Base-by-base conservation (phyloP, 2,329 filamentous ascomycete species). In the Aspergillus ruber region DNA sequence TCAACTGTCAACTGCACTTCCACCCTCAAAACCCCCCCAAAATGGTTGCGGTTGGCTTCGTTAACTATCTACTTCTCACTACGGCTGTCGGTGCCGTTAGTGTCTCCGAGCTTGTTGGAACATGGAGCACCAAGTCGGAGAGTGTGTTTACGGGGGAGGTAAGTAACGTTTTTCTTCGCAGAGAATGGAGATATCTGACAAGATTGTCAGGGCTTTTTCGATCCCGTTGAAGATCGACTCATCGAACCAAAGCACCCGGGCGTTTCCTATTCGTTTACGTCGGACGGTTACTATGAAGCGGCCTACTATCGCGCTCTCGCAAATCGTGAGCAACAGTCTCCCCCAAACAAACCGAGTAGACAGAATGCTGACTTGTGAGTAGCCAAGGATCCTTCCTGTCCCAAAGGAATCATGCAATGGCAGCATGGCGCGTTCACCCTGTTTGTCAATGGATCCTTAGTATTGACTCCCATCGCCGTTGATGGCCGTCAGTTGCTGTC, bases 221-320 rank as follows among this genome's bases (percentile, higher is more conserved):
- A 88, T 66, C 81, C 83, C 3, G 69, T 81, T 44, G 76, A 80
- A 47, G 85, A 88, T 57, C 72, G 72, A 52, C 74, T 88, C 51
- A 79, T 80, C 55, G 85, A 88, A 65, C 85, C 85, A 13, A 71
- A 69, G 6, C 73, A 81, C 52, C 80, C 84, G 0, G 85, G 85
- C 20, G 85, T 86, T 54, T 86, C 84, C 13, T 88, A 86, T 69
- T 88, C 85, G 9, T 88, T 88, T 66, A 83, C 82, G 3, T 72
- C 68, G 36, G 80, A 86, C 61, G 84, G 84, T 18, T 74, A 76
- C 65, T 88, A 77, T 60, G 85, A 88, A 67, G 77, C 82, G 58
- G 83, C 85, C 12, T 82, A 84, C 64, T 88, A 86, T 65, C 76
- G 84, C 52, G 83, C 83, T 8, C 68, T 86, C 58, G 69, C 84